Base-by-base conservation (phyloP, 2,329 filamentous ascomycete genomes). In the Epichloe gansuensis region DNA sequence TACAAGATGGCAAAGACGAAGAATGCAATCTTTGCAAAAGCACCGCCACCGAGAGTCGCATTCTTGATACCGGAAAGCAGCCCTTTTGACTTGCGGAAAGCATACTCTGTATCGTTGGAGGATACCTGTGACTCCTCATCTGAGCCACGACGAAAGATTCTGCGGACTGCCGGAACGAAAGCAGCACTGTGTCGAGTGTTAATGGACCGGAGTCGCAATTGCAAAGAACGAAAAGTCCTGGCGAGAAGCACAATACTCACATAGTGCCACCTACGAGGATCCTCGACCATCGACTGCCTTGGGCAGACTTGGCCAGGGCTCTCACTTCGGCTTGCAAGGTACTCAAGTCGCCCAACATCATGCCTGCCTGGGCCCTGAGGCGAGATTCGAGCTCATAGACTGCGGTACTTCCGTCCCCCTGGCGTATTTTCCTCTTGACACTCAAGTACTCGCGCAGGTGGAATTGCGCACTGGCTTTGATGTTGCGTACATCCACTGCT, bases 1-100 rank as follows among this genome's bases (percentile, higher is more conserved):
- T 78, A 81, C 41, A 81, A 65, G 21, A 79, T 74, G 2, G 76
- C 74, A 56, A 81, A 75, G 3, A 81, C 75, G 35, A 81, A 73
- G 56, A 78, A 73, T 8, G 74, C 74, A 9, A 80, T 56, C 38
- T 72, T 72, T 1, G 77, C 76, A 28, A 79, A 61, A 2, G 69
- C 62, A 13, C 72, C 72, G 13, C 67, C 69, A 4, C 75, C 71
- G 9, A 70, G 65, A 1, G 76, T 62, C 6, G 70, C 68, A 46
- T 68, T 63, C 51, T 74, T 67, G 59, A 81, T 77, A 50, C 77
- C 72, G 3, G 69, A 59, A 31, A 81, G 64, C 4, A 81, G 69
- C 2, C 69, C 67, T 62, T 72, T 73, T 63, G 75, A 77, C 58
- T 69, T 70, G 28, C 63, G 65, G 61, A 80, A 81, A 34, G 78